These are phyloP conservation scores for Gynandropsis gynandra DNA, from an alignment of 345 rosid genomes.

Conservation along the genomic window DNA sequence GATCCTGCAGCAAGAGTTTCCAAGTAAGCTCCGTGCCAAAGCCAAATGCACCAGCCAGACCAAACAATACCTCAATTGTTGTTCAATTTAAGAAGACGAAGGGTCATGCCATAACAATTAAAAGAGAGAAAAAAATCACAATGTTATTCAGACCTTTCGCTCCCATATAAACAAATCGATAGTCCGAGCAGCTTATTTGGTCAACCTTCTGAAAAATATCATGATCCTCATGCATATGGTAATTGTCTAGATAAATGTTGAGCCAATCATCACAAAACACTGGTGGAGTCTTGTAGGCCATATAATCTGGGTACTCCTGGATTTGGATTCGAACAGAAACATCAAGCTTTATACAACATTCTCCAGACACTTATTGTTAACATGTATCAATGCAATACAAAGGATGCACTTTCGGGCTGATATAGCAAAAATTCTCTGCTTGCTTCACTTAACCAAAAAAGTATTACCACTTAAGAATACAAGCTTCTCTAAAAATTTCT, in stretches of 20 bases:
- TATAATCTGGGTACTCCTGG: constrained; percentile 85
- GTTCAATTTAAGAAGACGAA: too few relatives aligned
- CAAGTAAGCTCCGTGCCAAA: constrained; percentile 9
- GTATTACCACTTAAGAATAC: constrained; percentile 9
- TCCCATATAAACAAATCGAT: constrained; percentile 95
- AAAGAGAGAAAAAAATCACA: constrained; percentile 6
- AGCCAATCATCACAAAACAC: constrained; percentile 86
- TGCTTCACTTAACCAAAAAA: too few relatives aligned
- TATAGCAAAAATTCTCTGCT: too few relatives aligned
- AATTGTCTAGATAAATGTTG: constrained; percentile 65
- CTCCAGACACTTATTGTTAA: too few relatives aligned
- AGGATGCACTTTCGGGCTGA: too few relatives aligned
- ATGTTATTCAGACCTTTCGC: constrained; percentile 57
- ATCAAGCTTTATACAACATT: too few relatives aligned
- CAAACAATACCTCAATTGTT: constrained; percentile 8
- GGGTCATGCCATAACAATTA: not conserved
- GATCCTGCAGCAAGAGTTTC: constrained; percentile 54
- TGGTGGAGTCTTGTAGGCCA: constrained; percentile 59
- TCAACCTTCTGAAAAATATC: constrained; percentile 39
- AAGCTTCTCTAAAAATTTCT: not conserved
- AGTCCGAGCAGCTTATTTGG: constrained; percentile 82
- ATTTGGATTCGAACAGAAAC: constrained; percentile 24
- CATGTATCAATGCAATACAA: too few relatives aligned
- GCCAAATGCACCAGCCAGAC: constrained; percentile 20
- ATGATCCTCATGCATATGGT: constrained; percentile 56